A percentile compares a stretch with the other conserved stretches of the same genome.
phyloP scores from a whole-genome alignment of 495 filamentous ascomycete species.

The Sphaerosporella brunnea region DNA sequence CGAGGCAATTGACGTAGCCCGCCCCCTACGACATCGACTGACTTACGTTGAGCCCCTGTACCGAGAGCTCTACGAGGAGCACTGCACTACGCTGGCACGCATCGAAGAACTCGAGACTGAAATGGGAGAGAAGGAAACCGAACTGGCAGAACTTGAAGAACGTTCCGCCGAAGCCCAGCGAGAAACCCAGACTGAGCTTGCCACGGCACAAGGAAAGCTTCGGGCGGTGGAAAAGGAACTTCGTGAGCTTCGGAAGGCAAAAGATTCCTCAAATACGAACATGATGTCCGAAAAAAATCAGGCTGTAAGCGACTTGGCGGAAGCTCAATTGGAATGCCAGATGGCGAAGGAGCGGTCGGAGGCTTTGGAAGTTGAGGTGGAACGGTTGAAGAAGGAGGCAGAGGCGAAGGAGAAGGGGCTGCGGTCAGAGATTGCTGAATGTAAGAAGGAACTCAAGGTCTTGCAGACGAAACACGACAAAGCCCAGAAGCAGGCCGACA shows the following conservation, averaged over 20 bases:
- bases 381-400: not conserved
- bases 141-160: not conserved
- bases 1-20: slow-evolving; percentile 16
- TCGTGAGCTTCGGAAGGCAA: not conserved
- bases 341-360: slow-evolving; percentile 3
- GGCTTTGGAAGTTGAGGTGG: not conserved
- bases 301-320: not conserved
- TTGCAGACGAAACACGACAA: slow-evolving; percentile 38
- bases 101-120: slow-evolving; percentile 27
- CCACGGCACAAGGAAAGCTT: not conserved
- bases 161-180: not conserved
- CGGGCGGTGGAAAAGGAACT: not conserved
- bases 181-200: not conserved
- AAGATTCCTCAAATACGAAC: slow-evolving; percentile 1
- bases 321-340: slow-evolving; percentile 1
- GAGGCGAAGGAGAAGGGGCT: slow-evolving; percentile 4
- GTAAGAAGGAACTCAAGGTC: slow-evolving; percentile 4
- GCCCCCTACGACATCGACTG: slow-evolving; percentile 11
- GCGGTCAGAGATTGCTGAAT: not conserved
- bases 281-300: not conserved
- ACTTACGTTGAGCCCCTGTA: slow-evolving; percentile 17
- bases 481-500: slow-evolving; percentile 39
- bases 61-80: slow-evolving; percentile 12
- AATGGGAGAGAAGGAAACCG: slow-evolving; percentile 16
- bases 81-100: slow-evolving; percentile 1